Evolutionary conservation across 129 eudicot species (phyloP).

Genomic region (Flaveria linearis): DNA sequence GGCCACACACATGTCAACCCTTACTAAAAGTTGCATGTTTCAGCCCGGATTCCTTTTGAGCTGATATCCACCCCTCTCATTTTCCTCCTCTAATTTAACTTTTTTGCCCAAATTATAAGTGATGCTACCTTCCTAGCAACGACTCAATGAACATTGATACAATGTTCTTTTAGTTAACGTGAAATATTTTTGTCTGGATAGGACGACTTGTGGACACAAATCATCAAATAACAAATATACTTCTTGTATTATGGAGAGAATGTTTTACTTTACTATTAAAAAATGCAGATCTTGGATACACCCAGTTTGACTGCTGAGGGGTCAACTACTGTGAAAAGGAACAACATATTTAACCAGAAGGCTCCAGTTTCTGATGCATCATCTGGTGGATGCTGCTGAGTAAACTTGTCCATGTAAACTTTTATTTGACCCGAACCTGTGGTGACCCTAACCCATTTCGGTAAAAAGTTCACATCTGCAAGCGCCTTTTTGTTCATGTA

Average conservation of each 20-base stretch:
- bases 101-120: background rate
- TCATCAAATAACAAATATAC: background rate
- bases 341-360: slow-evolving; percentile 88
- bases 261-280: background rate
- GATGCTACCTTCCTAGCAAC: background rate
- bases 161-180: background rate
- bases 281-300: slow-evolving; percentile 81
- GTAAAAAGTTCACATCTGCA: slow-evolving; percentile 1
- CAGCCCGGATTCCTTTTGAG: background rate
- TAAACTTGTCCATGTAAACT: slow-evolving; percentile 8
- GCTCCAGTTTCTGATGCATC: slow-evolving; percentile 69
- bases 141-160: background rate
- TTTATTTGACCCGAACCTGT: background rate
- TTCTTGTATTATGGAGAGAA: background rate
- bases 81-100: background rate
- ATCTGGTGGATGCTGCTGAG: slow-evolving; percentile 72
- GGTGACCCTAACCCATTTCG: background rate
- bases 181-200: background rate
- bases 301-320: slow-evolving; percentile 90
- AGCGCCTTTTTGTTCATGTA: slow-evolving; percentile 8
- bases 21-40: background rate
- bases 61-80: background rate
- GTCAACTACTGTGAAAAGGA: slow-evolving; percentile 60
- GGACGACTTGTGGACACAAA: background rate
- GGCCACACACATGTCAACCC: background rate